phyloP scores from a whole-genome alignment of 177 flowering plant species.

The Telopea speciosissima region DNA sequence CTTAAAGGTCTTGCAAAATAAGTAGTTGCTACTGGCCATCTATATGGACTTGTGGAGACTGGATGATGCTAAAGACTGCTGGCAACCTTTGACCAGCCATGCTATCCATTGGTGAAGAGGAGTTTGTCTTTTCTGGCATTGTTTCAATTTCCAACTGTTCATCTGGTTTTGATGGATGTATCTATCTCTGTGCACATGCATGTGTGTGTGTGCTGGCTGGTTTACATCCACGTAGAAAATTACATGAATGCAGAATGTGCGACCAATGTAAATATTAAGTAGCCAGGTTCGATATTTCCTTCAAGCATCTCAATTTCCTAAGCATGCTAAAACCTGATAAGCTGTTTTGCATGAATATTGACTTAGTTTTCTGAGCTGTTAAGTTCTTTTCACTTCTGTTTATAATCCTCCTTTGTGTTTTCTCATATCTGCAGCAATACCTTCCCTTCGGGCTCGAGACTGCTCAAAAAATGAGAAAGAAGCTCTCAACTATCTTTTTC shows the following conservation, averaged over 20 bases:
- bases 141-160: too few relatives aligned
- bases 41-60: too few relatives aligned
- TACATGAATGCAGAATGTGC: neutral
- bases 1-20: too few relatives aligned
- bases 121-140: too few relatives aligned
- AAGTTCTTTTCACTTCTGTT: neutral
- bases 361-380: neutral
- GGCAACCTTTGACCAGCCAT: neutral
- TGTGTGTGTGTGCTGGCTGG: too few relatives aligned
- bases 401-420: neutral
- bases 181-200: too few relatives aligned
- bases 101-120: too few relatives aligned
- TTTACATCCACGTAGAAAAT: too few relatives aligned
- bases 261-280: neutral
- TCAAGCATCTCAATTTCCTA: neutral
- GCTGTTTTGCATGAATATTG: neutral
- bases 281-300: neutral
- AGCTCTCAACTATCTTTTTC: slow-evolving; percentile 91
- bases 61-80: neutral
- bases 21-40: too few relatives aligned
- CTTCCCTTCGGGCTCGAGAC: slow-evolving; percentile 95
- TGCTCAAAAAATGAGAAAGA: slow-evolving; percentile 97
- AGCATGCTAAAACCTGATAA: neutral
- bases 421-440: slow-evolving; percentile 57
- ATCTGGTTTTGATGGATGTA: too few relatives aligned